Conservation (phyloP, 768 basidiomycete genomes). For the Kwoniella newhampshirensis region DNA sequence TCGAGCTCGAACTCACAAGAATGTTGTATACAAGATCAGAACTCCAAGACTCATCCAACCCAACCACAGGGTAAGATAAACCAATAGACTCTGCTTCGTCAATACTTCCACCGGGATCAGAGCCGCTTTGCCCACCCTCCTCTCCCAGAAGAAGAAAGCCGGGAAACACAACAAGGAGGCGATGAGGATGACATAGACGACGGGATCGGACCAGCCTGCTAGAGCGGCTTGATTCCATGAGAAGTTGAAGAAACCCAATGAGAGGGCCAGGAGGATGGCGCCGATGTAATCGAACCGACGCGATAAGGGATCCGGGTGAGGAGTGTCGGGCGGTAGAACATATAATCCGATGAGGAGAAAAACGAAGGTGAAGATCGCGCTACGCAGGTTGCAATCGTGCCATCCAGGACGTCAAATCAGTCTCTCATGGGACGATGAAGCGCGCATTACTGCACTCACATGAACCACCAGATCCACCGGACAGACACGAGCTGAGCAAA, state of each 20-base stretch:
- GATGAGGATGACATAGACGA: conserved; percentile 33
- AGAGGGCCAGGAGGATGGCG: conserved; percentile 24
- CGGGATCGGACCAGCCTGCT: conserved; percentile 31
- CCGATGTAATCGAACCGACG: conserved; percentile 31
- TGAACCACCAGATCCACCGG: conserved; percentile 36
- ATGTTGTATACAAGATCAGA: conserved; percentile 28
- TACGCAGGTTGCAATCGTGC: conserved; percentile 5
- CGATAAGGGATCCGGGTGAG: neutral
- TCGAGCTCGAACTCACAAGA: conserved; percentile 17
- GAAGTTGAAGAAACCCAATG: conserved; percentile 42
- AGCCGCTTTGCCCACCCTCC: conserved; percentile 19
- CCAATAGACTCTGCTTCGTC: conserved; percentile 20
- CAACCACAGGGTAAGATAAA: conserved; percentile 21
- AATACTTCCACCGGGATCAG: conserved; percentile 34
- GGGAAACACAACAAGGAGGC: conserved; percentile 18
- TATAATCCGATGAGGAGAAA: conserved; percentile 21
- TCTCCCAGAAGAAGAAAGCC: conserved; percentile 31
- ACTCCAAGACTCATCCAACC: conserved; percentile 28
- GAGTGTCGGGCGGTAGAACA: conserved; percentile 8
- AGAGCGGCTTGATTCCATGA: conserved; percentile 39
- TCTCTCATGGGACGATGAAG: too few species aligned
- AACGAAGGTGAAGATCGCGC: conserved; percentile 20
- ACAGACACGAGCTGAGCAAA: conserved; percentile 14
- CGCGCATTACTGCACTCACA: conserved; percentile 14
- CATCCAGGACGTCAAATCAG: neutral